Conservation (phyloP, 164 flowering plant genomes). For the Cinnamomum chago region DNA sequence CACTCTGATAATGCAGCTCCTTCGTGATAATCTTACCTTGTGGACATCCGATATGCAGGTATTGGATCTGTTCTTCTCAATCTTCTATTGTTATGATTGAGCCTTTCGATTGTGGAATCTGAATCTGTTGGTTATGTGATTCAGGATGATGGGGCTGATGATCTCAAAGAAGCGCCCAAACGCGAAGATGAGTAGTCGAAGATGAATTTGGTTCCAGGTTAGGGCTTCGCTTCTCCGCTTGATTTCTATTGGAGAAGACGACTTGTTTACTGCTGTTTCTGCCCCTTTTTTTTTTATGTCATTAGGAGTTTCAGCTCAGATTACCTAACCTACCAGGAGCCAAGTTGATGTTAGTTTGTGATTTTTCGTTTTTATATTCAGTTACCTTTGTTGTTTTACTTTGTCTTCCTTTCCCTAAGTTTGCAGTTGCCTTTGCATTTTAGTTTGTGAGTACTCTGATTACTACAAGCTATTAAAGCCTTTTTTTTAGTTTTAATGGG, state of each 20-base stretch:
- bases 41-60: constrained; percentile 97
- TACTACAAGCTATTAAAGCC: neutral
- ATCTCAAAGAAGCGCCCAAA: constrained; percentile 78
- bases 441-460: constrained; percentile 2
- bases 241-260: neutral
- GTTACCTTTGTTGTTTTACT: neutral
- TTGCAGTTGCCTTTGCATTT: constrained; percentile 3
- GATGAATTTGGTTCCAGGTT: neutral
- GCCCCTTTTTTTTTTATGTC: too few species aligned
- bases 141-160: constrained; percentile 64
- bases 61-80: constrained; percentile 6
- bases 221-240: constrained; percentile 7
- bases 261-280: neutral
- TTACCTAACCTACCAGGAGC: neutral
- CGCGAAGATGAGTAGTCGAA: constrained; percentile 28
- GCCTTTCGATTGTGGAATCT: neutral
- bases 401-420: neutral
- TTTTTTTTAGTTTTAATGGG: neutral
- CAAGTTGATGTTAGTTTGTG: neutral
- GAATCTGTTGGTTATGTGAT: constrained; percentile 4
- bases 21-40: constrained; percentile 80
- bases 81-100: neutral
- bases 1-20: constrained; percentile 89
- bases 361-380: neutral
- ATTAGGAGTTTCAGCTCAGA: constrained; percentile 8